Conservation (phyloP, 169 alveolate species). For the Plasmodium chabaudi region DNA sequence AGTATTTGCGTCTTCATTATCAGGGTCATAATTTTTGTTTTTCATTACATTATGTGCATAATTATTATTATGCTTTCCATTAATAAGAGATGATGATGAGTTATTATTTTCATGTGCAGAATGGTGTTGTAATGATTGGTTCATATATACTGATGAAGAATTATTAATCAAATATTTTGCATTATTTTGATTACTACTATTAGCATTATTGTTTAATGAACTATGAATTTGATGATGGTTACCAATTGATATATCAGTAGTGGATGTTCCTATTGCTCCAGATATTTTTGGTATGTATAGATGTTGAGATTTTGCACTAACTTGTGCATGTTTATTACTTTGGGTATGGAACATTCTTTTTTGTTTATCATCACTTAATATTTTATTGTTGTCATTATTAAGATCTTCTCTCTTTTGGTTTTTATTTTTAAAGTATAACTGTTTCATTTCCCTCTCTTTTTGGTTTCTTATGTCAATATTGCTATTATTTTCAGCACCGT, state of each 20-base stretch:
- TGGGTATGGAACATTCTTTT: constrained; percentile 19
- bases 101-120: constrained; percentile 10
- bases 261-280: constrained; percentile 14
- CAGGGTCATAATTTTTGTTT: constrained; percentile 64
- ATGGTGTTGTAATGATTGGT: constrained; percentile 7
- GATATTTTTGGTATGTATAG: constrained; percentile 35
- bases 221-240: constrained; percentile 13
- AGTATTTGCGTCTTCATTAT: constrained; percentile 45
- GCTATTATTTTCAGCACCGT: background rate
- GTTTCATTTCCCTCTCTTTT: constrained; percentile 63
- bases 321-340: constrained; percentile 31
- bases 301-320: constrained; percentile 37
- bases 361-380: constrained; percentile 38
- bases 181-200: constrained; percentile 9
- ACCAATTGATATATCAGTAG: background rate
- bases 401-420: constrained; percentile 43
- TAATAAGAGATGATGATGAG: constrained; percentile 11
- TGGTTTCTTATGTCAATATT: constrained; percentile 28
- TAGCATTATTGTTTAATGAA: background rate
- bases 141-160: constrained; percentile 24
- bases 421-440: constrained; percentile 46
- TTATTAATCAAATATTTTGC: constrained; percentile 21
- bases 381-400: constrained; percentile 9
- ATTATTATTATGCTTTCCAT: constrained; percentile 28
- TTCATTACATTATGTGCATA: constrained; percentile 34